Conservation (phyloP, 2,329 filamentous ascomycete genomes). For the Ophiostoma sp. region DNA sequence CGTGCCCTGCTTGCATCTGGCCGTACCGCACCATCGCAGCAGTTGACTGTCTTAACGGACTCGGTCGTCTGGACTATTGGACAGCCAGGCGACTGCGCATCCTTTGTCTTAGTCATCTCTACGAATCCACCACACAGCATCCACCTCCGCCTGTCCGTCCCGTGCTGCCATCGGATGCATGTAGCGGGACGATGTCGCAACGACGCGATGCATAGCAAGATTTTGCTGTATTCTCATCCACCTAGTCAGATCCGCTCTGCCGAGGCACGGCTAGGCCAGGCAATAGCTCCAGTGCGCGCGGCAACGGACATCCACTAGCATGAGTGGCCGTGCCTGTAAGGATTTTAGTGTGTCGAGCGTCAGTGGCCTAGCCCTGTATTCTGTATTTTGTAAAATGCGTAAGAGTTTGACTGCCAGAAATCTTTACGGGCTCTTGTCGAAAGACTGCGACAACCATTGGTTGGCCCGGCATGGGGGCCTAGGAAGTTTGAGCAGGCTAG, state of each 20-base stretch:
- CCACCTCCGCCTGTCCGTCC: slow-evolving; percentile 16
- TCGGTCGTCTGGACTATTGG: not conserved
- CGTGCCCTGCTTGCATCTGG: not conserved
- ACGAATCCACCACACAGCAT: not conserved
- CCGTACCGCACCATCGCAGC: not conserved
- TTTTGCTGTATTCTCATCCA: no score
- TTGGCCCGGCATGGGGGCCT: slow-evolving; percentile 7
- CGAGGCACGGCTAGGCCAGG: slow-evolving; percentile 22
- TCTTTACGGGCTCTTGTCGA: not conserved
- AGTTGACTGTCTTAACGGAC: not conserved
- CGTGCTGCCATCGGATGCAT: slow-evolving; percentile 5
- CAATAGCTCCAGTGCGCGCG: not conserved
- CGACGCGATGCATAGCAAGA: no score
- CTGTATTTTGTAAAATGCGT: not conserved
- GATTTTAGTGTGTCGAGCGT: no score
- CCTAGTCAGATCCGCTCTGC: slow-evolving; percentile 22
- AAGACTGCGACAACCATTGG: slow-evolving; percentile 5
- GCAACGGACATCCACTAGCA: not conserved
- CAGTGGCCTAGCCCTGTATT: no score
- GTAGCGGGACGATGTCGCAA: not conserved
- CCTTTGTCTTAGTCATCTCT: not conserved
- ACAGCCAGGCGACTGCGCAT: not conserved
- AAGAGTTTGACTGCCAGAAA: no score
- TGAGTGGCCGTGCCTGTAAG: not conserved
- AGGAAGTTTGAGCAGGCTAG: not conserved